phyloP scores from a whole-genome alignment of 192 early-diverging fungal genomes.

The Podila verticillata region DNA sequence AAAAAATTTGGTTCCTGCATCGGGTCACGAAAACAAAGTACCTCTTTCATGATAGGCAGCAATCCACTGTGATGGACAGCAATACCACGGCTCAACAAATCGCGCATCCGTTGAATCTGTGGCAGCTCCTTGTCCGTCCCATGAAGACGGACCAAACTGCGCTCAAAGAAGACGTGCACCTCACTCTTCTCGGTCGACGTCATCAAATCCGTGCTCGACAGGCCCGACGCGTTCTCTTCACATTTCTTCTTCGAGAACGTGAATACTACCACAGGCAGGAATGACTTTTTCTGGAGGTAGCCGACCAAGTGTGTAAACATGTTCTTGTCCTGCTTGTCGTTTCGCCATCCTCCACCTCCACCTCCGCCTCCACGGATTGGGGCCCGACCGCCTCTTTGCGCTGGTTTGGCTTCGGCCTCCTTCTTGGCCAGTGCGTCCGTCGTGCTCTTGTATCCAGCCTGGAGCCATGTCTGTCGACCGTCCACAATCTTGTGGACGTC shows the following conservation, averaged over 20 bases:
- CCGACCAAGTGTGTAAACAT: constrained; percentile 85
- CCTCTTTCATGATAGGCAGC: constrained; percentile 97
- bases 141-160: constrained; percentile 81
- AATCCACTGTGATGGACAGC: constrained; percentile 98
- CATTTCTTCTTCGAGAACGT: constrained; percentile 96
- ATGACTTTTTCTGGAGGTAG: constrained; percentile 74
- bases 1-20: background rate
- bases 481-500: constrained; percentile 94
- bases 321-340: constrained; percentile 71
- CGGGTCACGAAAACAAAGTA: constrained; percentile 13
- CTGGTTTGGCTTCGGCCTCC: constrained; percentile 59
- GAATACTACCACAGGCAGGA: constrained; percentile 93
- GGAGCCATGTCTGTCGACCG: constrained; percentile 70
- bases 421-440: constrained; percentile 75
- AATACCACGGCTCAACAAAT: constrained; percentile 89
- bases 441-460: constrained; percentile 76
- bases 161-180: constrained; percentile 89
- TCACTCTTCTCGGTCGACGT: constrained; percentile 78
- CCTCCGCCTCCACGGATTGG: constrained; percentile 55
- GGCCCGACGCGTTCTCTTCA: constrained; percentile 85
- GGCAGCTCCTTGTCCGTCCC: constrained; percentile 87
- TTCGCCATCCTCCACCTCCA: constrained; percentile 57
- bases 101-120: constrained; percentile 87
- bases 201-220: constrained; percentile 86
- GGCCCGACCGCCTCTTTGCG: constrained; percentile 45